Base-by-base conservation (phyloP, 257 asterid species). In the Fraxinus pennsylvanica region DNA sequence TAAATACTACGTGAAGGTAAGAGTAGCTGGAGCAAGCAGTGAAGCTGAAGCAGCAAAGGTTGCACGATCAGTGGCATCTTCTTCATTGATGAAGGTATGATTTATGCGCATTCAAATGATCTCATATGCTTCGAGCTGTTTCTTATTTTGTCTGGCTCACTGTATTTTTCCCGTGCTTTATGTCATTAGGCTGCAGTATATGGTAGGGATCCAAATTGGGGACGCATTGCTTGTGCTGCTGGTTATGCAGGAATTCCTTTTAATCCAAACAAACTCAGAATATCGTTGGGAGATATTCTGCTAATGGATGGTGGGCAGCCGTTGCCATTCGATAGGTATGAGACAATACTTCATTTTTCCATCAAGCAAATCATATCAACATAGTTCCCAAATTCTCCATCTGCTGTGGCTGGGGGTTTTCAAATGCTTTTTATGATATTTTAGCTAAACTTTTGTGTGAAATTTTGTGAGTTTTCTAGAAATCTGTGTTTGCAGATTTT, bases 191-290 rank as follows among this genome's bases (percentile, higher is more conserved):
- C 97, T 82, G 99, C 99, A 59, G 89, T 92, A 41, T 96, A 92
- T 57, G 98, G 99, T 70, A 87, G 99, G 83, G 98, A 96, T 86
- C 99, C 99, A 67, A 96, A 96, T 74, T 96, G 98, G 99, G 99
- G 98, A 6, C 94, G 97, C 35, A 92, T 93, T 84, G 99, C 99
- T 73, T 92, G 97, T 83, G 97, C 97, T 68, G 99, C 97, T 80
- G 98, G 99, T 72, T 89, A 92, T 82, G 97, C 99, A 0, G 99
- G 98, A 68, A 85, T 93, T 77, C 83, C 87, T 22, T 96, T 93
- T 81, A 83, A 90, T 82, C 91, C 80, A 33, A 84, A 91, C 82
- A 80, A 86, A 67, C 99, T 96, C 65, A 84, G 76, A 70, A 90
- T 95, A 87, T 91, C 91, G 32, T 96, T 95, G n/a, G 99, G 99